Base-by-base conservation (phyloP, 2,329 filamentous ascomycete genomes). In the Ophiostoma fasciatum region DNA sequence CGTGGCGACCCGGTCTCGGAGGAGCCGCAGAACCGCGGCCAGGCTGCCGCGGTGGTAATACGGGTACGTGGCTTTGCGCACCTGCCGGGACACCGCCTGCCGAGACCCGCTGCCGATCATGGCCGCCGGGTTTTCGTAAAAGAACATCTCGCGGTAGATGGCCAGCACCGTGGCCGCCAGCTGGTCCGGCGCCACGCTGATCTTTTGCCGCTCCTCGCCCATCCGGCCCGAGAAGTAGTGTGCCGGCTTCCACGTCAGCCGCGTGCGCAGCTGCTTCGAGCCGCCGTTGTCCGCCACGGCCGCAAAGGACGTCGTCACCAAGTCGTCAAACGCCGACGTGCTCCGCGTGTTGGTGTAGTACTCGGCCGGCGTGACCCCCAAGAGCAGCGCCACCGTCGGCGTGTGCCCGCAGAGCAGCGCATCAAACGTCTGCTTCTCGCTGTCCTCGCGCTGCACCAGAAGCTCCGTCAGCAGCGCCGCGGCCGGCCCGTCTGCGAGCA, bases 391-490 rank as follows among this genome's bases (percentile, higher is more conserved):
- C 5, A 72, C 46, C 0, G 62, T 64, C 0, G 56, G 49, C 1
- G 62, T 55, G 39, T 70, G 54, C 1, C 63, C 64, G 29, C 58
- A 58, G 1, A 75, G 56, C 7, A 70, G 44, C 4, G 48, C 48
- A 11, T 62, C 51, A 13, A 67, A 51, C 7, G 51, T 48, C 15
- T 49, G 42, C 2, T 48, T 43, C 14, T 53, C 42, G 14, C 50
- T 48, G 14, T 46, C 44, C 10, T 50, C 42, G 9, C 42, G 48
- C n/a, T 54, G 54, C 13, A 62, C 31, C 9, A 70, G 47, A 8
- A 56, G 47, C 38, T 73, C 64, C 0, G 60, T 71, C 41, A 61
- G 64, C 1, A 77, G 37, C 0, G 60, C 60, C 5, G 71, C 62
- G 44, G 56, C 63, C 1, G 58, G 51, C 3, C 47, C 43, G 7